These are phyloP conservation scores for Russula olivacea DNA, from an alignment of 768 basidiomycete genomes.

Conservation along the genomic window DNA sequence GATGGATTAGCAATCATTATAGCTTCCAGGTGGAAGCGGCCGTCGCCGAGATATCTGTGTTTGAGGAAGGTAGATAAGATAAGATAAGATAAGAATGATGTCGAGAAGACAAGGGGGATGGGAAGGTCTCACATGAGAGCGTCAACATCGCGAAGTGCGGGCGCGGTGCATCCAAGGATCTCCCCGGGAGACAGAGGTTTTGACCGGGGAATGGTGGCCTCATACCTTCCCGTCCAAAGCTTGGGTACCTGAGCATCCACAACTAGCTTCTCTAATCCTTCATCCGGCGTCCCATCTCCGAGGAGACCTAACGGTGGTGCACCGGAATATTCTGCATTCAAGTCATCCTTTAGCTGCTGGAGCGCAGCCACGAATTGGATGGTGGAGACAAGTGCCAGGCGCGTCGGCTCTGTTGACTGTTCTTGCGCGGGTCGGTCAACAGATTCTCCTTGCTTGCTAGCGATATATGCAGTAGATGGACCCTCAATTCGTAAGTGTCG, in stretches of 20 bases:
- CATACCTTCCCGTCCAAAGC: conserved; percentile 60
- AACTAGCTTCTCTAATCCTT: conserved; percentile 18
- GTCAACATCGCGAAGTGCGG: conserved; percentile 70
- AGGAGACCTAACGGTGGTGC: conserved; percentile 20
- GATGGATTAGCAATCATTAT: conserved; percentile 99
- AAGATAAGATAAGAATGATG: not conserved
- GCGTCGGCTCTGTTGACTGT: conserved; percentile 41
- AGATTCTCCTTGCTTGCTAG: conserved; percentile 9
- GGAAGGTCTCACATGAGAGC: conserved; percentile 70
- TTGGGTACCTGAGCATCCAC: conserved; percentile 21
- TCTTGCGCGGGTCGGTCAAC: conserved; percentile 22
- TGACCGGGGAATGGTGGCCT: conserved; percentile 71
- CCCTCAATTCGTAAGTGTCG: conserved; percentile 60
- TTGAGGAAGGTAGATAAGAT: conserved; percentile 11
- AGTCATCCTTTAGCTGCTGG: conserved; percentile 77
- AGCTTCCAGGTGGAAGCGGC: conserved; percentile 95
- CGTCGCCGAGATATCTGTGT: conserved; percentile 91
- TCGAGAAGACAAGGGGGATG: not conserved
- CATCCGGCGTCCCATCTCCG: conserved; percentile 11
- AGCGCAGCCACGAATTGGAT: conserved; percentile 96
- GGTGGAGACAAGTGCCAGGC: conserved; percentile 89
- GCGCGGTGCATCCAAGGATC: conserved; percentile 95
- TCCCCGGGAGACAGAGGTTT: conserved; percentile 96
- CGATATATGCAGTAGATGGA: conserved; percentile 7
- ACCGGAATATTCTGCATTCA: conserved; percentile 41